Base-by-base conservation (phyloP, 1,139 yeast species). In the Debaryomyces udenii region DNA sequence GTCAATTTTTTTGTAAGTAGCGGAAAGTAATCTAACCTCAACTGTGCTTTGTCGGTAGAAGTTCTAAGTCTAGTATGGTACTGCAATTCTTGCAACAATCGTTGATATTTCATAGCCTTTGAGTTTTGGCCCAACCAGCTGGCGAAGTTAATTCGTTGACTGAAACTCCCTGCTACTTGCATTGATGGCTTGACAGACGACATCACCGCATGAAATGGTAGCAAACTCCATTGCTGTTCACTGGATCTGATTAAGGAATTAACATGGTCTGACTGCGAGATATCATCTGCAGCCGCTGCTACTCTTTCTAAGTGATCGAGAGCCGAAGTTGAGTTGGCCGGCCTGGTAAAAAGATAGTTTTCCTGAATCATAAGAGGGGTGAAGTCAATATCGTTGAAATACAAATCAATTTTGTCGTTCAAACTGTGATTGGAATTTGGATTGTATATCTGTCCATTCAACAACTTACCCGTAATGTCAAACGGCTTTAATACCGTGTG, bases 311-410 rank as follows among this genome's bases (percentile, higher is more conserved):
- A 64, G 52, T 83, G 89, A 18, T 76, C 70, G 33, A 59, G 58
- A 10, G 68, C 57, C 10, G 61, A 56, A 9, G 61, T 62, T 2
- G 60, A 55, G n/a, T 60, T 52, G 28, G 76, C 65, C 2, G 96
- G 94, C 30, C 66, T 66, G 0, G 95, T 83, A 37, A 66, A 68
- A 38, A 89, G 62, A 59, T 94, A 94, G 63, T 94, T 94, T 60
- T 94, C 99, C 59, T 93, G 98, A 37, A 94, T 78, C 98, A 94
- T 93, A 47, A 93, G 72, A 2, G 99, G 99, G 1, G 96, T 82
- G 59, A 94, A 84, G 58, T 91, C 97, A 62, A 89, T 89, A 62
- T 94, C 99, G 62, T 90, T 91, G 68, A 94, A 94, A 61, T 91
- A 94, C 43, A 89, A 73, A 55, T 86, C 93, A 55, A 93, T 84